These are phyloP conservation scores for Naumovozyma castellii DNA, from an alignment of 805 yeast genomes.

Conservation along the genomic window DNA sequence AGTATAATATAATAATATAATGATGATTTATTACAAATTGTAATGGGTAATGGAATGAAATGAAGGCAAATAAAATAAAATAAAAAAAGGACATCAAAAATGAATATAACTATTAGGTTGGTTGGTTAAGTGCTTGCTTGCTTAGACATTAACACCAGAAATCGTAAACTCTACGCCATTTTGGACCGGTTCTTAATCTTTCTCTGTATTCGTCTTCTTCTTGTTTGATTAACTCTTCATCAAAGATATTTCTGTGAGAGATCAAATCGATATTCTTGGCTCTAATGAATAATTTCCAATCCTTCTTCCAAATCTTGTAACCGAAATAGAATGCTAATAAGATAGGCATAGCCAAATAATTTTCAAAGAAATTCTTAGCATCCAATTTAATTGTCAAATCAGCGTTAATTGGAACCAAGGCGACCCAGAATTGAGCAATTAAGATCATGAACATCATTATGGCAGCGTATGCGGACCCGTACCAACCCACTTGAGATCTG, in stretches of 20 bases:
- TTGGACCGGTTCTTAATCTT: conserved; percentile 20
- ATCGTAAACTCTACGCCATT: conserved; percentile 18
- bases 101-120: too few species aligned
- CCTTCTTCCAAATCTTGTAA: conserved; percentile 39
- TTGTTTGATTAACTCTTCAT: conserved; percentile 28
- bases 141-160: conserved; percentile 30
- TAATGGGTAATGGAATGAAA: too few species aligned
- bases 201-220: conserved; percentile 27
- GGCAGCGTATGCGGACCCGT: conserved; percentile 46
- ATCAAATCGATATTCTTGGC: conserved; percentile 25
- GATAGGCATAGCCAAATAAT: conserved; percentile 41
- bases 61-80: too few species aligned
- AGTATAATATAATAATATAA: too few species aligned
- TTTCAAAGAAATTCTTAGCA: conserved; percentile 38
- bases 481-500: conserved; percentile 41
- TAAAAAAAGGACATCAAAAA: too few species aligned
- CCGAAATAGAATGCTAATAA: conserved; percentile 35
- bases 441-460: conserved; percentile 41
- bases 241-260: conserved; percentile 26
- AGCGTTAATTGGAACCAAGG: conserved; percentile 44
- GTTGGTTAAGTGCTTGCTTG: too few species aligned
- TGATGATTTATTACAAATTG: too few species aligned
- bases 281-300: conserved; percentile 31
- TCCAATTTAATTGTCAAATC: conserved; percentile 24
- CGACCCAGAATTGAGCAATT: conserved; percentile 58